Evolutionary conservation across 2,329 filamentous ascomycete species (phyloP).

Genomic region (Elsinoe fawcettii): DNA sequence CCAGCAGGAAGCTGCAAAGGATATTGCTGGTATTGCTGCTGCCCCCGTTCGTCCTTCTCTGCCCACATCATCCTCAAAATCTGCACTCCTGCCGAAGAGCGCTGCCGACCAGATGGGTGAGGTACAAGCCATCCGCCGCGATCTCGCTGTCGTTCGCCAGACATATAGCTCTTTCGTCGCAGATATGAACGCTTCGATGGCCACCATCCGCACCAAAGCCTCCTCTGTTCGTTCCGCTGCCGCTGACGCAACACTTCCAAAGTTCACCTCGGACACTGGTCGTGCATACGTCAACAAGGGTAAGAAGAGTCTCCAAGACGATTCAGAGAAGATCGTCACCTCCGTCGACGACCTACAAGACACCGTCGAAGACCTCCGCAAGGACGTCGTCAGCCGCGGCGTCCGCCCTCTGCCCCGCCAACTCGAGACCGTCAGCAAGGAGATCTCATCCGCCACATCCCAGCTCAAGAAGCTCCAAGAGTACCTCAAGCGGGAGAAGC

Average conservation of each 20-base stretch:
- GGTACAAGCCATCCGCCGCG: slow-evolving; percentile 72
- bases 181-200: slow-evolving; percentile 83
- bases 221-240: slow-evolving; percentile 69
- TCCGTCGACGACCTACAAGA: slow-evolving; percentile 97
- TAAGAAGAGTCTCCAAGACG: slow-evolving; percentile 76
- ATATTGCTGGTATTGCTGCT: slow-evolving; percentile 62
- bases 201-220: slow-evolving; percentile 71
- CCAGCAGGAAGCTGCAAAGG: slow-evolving; percentile 81
- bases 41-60: slow-evolving; percentile 33
- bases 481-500: slow-evolving; percentile 84
- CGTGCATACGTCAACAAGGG: slow-evolving; percentile 77
- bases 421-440: slow-evolving; percentile 80
- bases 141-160: slow-evolving; percentile 84
- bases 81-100: slow-evolving; percentile 12
- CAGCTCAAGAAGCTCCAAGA: slow-evolving; percentile 94
- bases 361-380: slow-evolving; percentile 88
- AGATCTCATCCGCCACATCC: slow-evolving; percentile 70
- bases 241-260: slow-evolving; percentile 60
- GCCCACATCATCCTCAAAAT: slow-evolving; percentile 21
- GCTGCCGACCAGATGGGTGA: slow-evolving; percentile 61
- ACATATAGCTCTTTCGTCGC: slow-evolving; percentile 87
- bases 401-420: slow-evolving; percentile 86
- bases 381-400: slow-evolving; percentile 89
- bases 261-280: slow-evolving; percentile 68
- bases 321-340: slow-evolving; percentile 83